Percentiles rank a stretch among this genome's conserved stretches.
Evolutionary conservation across 148 eudicot genomes (phyloP).

Genomic region (Vaccinium corymbosum): DNA sequence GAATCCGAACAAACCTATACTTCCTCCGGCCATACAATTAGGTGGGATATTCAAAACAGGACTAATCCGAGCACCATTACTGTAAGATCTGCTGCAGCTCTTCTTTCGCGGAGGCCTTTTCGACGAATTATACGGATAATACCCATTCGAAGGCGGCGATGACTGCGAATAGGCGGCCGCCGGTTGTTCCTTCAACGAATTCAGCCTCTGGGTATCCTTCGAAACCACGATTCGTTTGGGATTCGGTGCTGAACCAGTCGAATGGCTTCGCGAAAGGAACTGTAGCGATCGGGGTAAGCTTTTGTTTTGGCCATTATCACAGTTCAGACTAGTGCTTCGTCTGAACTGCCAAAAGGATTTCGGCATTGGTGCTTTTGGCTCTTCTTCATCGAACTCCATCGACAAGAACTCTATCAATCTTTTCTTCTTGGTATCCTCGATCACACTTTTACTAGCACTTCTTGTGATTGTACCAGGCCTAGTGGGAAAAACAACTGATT

Average conservation of each 20-base stretch:
- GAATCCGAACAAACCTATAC: constrained; percentile 61
- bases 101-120: constrained; percentile 42
- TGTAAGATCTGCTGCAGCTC: constrained; percentile 30
- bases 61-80: constrained; percentile 37
- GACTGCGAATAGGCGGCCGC: constrained; percentile 9
- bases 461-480: constrained; percentile 16
- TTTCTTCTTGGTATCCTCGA: constrained; percentile 27
- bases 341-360: constrained; percentile 54
- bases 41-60: constrained; percentile 64
- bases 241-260: constrained; percentile 71
- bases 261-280: constrained; percentile 55
- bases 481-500: neutral
- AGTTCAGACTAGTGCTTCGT: constrained; percentile 50
- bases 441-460: neutral
- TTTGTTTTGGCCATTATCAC: constrained; percentile 25
- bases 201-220: constrained; percentile 31
- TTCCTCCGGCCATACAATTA: constrained; percentile 46
- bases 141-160: constrained; percentile 16
- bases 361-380: constrained; percentile 27
- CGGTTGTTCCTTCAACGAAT: constrained; percentile 28
- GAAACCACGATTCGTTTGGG: constrained; percentile 20
- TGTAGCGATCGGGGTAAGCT: constrained; percentile 36
- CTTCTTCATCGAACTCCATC: constrained; percentile 34
- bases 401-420: constrained; percentile 55
- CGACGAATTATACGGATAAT: constrained; percentile 22